Base-by-base conservation (phyloP, 179 eudicot genomes). In the Nepenthes alata region DNA sequence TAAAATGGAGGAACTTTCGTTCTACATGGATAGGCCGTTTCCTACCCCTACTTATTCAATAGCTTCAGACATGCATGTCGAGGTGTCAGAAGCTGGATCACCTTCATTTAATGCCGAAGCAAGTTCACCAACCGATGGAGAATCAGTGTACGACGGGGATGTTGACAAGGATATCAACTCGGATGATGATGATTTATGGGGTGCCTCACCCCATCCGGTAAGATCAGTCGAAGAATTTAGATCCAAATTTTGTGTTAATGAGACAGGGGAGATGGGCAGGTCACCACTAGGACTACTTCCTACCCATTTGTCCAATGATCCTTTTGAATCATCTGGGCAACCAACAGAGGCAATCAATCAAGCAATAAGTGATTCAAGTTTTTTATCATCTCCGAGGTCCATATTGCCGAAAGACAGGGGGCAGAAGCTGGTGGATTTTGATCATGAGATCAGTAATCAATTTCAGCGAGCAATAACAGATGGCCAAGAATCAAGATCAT, bases 61-160 rank as follows among this genome's bases (percentile, higher is more conserved):
- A 10, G 96, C 95, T 58, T 93, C 96, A 1, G 96, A 93, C 62
- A 62, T 93, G 84, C 95, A 81, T 53, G 98, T 89, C 2, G 98
- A 89, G 80, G 75, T 86, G 37, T 89, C 96, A 1, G 96, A 91
- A 39, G 63, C 70, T 2, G 74, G 86, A 37, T 86, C 96, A 5
- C 83, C 87, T 25, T 72, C 57, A 10, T 9, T 61, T 11, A 58
- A 68, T 3, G 25, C 53, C 0, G 85, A 79, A 14, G 77, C 73
- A 9, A 82, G 47, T 64, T 78, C 85, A 35, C 85, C 75, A 5
- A 58, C 73, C 1, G 96, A 82, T 54, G 76, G 71, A 41, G 87
- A 70, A 53, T 75, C 84, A 13, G 63, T 70, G 11, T 78, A 71
- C 53, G 84, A 79, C 38, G 73, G 57, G 10, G 84, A 83, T 44